Percentiles rank a stretch among this genome's conserved stretches.
Conservation (phyloP, 371 early-diverging fungal species). For the Dichotomocladium elegans region DNA sequence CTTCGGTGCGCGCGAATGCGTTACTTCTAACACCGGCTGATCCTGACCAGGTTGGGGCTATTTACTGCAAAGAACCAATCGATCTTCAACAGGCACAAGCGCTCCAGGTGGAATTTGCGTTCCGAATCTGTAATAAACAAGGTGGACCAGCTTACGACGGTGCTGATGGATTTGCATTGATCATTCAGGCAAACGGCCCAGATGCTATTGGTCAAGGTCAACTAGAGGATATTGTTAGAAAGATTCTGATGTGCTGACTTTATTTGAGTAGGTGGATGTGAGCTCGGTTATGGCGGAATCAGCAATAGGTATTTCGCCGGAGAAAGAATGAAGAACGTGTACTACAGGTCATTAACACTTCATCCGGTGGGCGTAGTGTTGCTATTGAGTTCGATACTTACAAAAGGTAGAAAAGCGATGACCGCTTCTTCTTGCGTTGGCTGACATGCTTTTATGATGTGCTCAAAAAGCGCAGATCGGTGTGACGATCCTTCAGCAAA, state of each 20-base stretch:
- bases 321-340: too few relatives aligned
- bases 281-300: conserved; percentile 44
- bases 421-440: too few relatives aligned
- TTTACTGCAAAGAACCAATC: conserved; percentile 10
- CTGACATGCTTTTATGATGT: not conserved
- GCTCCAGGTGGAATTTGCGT: conserved; percentile 28
- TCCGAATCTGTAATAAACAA: conserved; percentile 24
- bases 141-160: conserved; percentile 21
- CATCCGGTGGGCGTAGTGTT: conserved; percentile 33
- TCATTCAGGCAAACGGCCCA: conserved; percentile 21
- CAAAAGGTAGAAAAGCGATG: conserved; percentile 20
- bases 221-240: not conserved
- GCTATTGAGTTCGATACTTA: conserved; percentile 60
- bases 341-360: too few relatives aligned
- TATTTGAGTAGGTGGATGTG: conserved; percentile 29
- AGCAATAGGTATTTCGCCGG: conserved; percentile 31
- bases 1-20: too few relatives aligned
- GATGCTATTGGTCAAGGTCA: conserved; percentile 32
- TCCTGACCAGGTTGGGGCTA: conserved; percentile 25
- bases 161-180: conserved; percentile 47
- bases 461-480: conserved; percentile 24
- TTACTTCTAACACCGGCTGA: conserved; percentile 19
- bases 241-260: not conserved
- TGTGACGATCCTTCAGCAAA: conserved; percentile 48
- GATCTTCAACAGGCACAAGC: conserved; percentile 14